Percentiles rank a stretch among this genome's conserved stretches.
Evolutionary conservation across 345 rosid genomes (phyloP).

Genomic region (Arabidopsis thaliana): DNA sequence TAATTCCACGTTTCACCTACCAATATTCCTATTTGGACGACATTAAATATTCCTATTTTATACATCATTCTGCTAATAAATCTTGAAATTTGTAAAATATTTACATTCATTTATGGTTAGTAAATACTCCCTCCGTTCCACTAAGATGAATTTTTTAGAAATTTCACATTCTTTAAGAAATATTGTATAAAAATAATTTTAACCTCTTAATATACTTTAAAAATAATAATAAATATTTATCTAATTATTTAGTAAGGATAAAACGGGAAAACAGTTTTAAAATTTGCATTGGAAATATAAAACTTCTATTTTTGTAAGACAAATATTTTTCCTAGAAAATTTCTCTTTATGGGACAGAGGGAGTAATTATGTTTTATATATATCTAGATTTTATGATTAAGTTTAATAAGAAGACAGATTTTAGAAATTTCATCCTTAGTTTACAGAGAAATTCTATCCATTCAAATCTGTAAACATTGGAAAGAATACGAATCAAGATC

Average conservation of each 20-base stretch:
- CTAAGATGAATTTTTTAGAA: too few species aligned
- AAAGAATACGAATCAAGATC: not conserved
- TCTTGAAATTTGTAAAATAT: not conserved
- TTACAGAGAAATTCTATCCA: not conserved
- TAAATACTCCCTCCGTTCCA: too few species aligned
- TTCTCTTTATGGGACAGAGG: too few species aligned
- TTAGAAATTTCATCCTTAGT: not conserved
- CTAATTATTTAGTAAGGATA: too few species aligned
- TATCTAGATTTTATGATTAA: not conserved
- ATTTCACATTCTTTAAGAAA: too few species aligned
- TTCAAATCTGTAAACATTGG: not conserved
- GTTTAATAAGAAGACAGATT: not conserved
- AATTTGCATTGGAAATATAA: too few species aligned
- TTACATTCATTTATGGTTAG: not conserved
- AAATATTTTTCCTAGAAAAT: too few species aligned
- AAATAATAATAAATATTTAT: too few species aligned
- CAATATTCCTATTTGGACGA: not conserved
- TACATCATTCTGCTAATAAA: not conserved
- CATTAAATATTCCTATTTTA: not conserved
- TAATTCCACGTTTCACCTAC: slow-evolving; percentile 35
- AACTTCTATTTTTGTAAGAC: too few species aligned
- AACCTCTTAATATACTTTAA: too few species aligned
- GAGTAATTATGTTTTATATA: not conserved
- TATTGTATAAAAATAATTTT: too few species aligned
- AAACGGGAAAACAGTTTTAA: too few species aligned